phyloP scores from a whole-genome alignment of 202 grass and related monocot species.

The Panicum hallii region DNA sequence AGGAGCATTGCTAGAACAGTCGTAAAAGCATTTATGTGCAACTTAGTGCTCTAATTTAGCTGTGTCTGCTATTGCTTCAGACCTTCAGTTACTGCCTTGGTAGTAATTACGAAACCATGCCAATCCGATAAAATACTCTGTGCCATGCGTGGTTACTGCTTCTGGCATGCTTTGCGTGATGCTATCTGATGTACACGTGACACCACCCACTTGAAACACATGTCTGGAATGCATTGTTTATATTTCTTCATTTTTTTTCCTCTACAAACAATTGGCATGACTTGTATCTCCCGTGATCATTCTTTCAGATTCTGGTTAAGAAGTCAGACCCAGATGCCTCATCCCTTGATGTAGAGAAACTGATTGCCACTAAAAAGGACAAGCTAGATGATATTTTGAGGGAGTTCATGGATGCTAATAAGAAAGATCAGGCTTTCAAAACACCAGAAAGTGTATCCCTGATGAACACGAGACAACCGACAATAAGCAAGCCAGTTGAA shows the following conservation, averaged over 20 bases:
- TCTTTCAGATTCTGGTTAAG: constrained; percentile 78
- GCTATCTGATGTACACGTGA: not conserved
- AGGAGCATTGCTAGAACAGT: not conserved
- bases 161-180: not conserved
- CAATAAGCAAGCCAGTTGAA: constrained; percentile 27
- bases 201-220: not conserved
- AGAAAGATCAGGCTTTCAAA: constrained; percentile 26
- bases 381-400: constrained; percentile 77
- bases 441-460: constrained; percentile 17
- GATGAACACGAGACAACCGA: constrained; percentile 20
- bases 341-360: constrained; percentile 82
- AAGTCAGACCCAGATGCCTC: constrained; percentile 78
- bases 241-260: not conserved
- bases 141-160: not conserved
- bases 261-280: not conserved
- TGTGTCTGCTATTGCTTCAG: not conserved
- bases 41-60: not conserved
- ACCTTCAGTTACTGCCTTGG: not conserved
- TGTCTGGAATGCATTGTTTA: constrained; percentile 6
- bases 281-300: not conserved
- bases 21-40: too few species aligned
- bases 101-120: not conserved
- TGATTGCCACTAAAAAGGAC: constrained; percentile 61
- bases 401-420: constrained; percentile 58
- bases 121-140: not conserved